Percentiles rank a stretch among this genome's conserved stretches.
These are phyloP conservation scores for Neurospora africana DNA, from an alignment of 495 filamentous ascomycete genomes.

Conservation along the genomic window DNA sequence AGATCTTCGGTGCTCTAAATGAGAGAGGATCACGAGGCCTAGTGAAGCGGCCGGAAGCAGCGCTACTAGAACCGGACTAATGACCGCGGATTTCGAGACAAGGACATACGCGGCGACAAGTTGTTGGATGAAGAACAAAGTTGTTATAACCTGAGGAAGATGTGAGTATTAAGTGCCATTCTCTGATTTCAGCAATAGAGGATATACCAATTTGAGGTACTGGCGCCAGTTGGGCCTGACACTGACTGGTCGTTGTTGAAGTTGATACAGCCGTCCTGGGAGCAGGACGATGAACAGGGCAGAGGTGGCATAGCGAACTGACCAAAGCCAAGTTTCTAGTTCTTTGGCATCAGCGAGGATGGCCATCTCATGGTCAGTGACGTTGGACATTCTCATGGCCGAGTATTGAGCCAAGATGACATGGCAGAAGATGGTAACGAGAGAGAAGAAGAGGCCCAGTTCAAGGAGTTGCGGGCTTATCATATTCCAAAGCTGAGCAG, in stretches of 20 bases:
- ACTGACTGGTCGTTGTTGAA: background rate
- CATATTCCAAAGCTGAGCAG: background rate
- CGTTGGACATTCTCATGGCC: background rate
- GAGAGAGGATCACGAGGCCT: conserved; percentile 1
- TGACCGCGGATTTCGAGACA: background rate
- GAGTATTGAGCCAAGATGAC: background rate
- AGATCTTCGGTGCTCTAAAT: conserved; percentile 3
- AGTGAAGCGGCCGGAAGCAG: background rate
- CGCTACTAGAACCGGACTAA: background rate
- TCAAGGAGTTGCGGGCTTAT: background rate
- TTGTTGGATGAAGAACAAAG: background rate
- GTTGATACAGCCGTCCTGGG: conserved; percentile 3
- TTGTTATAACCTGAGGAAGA: background rate
- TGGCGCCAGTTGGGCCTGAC: background rate
- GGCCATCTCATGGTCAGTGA: background rate
- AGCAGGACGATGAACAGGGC: conserved; percentile 5
- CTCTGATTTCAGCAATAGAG: background rate
- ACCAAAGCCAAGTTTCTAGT: background rate
- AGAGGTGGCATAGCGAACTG: background rate
- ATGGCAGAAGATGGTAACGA: background rate
- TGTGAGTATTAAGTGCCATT: background rate
- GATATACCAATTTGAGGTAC: background rate
- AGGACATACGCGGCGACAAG: background rate
- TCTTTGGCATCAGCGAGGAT: background rate
- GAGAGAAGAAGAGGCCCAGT: background rate